Percentiles rank a stretch among this genome's conserved stretches.
Evolutionary conservation across 192 early-diverging fungal species (phyloP).

Genomic region (Coemansia sp.): DNA sequence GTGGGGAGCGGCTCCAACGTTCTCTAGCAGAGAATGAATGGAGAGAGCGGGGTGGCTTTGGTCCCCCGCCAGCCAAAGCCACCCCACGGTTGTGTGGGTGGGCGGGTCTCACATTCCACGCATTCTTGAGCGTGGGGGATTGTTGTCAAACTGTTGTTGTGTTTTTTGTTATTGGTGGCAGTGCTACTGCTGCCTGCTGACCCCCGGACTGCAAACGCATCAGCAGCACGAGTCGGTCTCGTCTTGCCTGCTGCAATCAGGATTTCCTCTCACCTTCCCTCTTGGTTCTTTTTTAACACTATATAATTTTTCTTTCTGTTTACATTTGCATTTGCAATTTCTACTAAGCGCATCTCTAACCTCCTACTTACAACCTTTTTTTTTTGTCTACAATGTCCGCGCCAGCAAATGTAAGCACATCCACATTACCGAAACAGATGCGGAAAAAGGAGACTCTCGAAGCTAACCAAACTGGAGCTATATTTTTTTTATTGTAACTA

Average conservation of each 20-base stretch:
- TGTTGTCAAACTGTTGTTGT: conserved; percentile 23
- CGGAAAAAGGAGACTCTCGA: background rate
- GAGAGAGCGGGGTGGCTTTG: conserved; percentile 67
- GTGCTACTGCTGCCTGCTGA: conserved; percentile 9
- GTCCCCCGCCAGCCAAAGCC: background rate
- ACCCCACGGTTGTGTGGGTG: conserved; percentile 2
- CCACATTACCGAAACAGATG: background rate
- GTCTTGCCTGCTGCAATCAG: background rate
- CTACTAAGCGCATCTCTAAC: background rate
- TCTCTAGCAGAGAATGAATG: conserved; percentile 7
- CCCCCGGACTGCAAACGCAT: conserved; percentile 2
- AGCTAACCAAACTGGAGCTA: background rate
- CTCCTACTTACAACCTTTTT: background rate
- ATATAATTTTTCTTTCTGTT: conserved; percentile 4
- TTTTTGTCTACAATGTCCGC: conserved; percentile 19
- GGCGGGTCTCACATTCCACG: conserved; percentile 20
- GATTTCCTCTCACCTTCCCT: background rate
- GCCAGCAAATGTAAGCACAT: conserved; percentile 29
- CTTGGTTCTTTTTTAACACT: conserved; percentile 2
- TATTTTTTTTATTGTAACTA: conserved; percentile 1
- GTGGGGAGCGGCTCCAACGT: background rate
- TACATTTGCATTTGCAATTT: conserved; percentile 18
- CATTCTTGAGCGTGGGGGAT: conserved; percentile 13
- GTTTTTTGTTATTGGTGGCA: conserved; percentile 9
- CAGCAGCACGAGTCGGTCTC: background rate